These are phyloP conservation scores for Malus sylvestris DNA, from an alignment of 306 rosid species.

Conservation along the genomic window DNA sequence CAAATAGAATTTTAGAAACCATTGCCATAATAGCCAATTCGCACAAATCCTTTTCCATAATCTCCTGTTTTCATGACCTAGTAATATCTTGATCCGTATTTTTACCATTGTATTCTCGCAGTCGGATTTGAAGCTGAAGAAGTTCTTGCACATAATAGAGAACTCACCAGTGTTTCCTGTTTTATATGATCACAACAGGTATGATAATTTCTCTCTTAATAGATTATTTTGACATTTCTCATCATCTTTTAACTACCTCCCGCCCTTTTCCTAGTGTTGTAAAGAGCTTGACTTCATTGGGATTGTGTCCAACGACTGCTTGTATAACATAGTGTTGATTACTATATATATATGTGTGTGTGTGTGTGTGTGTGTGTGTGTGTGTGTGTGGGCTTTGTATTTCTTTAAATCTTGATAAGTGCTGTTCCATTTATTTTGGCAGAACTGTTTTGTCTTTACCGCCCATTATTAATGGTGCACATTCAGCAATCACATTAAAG, in stretches of 20 bases:
- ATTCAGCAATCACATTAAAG: constrained; percentile 82
- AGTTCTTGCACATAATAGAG: constrained; percentile 90
- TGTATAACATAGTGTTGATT: background rate
- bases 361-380: too few species aligned
- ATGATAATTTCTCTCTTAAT: background rate
- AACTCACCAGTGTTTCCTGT: constrained; percentile 73
- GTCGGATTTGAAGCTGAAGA: constrained; percentile 95
- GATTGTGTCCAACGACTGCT: background rate
- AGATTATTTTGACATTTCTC: background rate
- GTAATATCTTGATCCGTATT: constrained; percentile 21
- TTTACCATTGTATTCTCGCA: constrained; percentile 26
- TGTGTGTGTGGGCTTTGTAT: background rate
- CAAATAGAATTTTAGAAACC: background rate
- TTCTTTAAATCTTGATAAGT: background rate
- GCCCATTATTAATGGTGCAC: constrained; percentile 90
- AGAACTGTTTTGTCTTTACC: constrained; percentile 90
- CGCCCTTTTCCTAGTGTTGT: background rate
- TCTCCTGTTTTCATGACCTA: background rate
- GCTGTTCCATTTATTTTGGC: constrained; percentile 5
- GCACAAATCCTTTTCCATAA: background rate
- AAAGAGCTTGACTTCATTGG: background rate
- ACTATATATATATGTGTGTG: background rate
- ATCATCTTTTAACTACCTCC: background rate
- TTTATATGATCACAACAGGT: constrained; percentile 73
- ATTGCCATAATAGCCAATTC: background rate